Evolutionary conservation across 768 basidiomycete genomes (phyloP).

Genomic region (Psilocybe cyanescens): DNA sequence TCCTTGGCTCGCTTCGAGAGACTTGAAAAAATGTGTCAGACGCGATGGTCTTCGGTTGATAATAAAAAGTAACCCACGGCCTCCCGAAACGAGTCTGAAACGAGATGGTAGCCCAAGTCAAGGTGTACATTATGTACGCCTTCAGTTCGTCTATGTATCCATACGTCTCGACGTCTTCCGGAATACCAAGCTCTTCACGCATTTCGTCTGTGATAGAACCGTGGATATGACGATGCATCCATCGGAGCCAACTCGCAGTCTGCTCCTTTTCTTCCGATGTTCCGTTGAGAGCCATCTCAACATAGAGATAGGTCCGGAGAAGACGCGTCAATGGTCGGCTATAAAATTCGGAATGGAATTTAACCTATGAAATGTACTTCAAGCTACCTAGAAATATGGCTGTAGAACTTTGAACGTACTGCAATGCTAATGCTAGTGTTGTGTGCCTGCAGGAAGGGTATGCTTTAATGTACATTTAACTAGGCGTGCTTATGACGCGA

Average conservation of each 20-base stretch:
- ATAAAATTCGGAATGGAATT: slow-evolving; percentile 1
- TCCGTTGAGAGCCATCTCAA: not conserved
- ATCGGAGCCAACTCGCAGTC: slow-evolving; percentile 1
- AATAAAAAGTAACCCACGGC: not conserved
- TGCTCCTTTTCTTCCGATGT: slow-evolving; percentile 6
- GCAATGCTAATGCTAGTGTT: not conserved
- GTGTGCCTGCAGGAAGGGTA: not conserved
- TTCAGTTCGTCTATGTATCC: slow-evolving; percentile 5
- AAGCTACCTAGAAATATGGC: not conserved
- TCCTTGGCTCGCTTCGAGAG: slow-evolving; percentile 1
- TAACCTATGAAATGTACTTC: not conserved
- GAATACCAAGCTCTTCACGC: not conserved
- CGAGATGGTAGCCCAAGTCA: slow-evolving; percentile 1
- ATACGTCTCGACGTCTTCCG: not conserved
- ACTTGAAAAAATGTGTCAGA: not conserved
- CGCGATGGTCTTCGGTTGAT: no score
- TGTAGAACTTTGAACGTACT: not conserved
- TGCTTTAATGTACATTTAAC: no score
- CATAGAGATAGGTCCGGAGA: not conserved
- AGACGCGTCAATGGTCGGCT: slow-evolving; percentile 3
- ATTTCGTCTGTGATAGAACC: not conserved
- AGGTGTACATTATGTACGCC: not conserved
- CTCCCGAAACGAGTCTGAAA: slow-evolving; percentile 3
- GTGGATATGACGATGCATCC: slow-evolving; percentile 6
- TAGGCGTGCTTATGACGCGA: not conserved